These are phyloP conservation scores for Acanthamoeba quina DNA, from an alignment of 208 protist genomes.

Conservation along the genomic window DNA sequence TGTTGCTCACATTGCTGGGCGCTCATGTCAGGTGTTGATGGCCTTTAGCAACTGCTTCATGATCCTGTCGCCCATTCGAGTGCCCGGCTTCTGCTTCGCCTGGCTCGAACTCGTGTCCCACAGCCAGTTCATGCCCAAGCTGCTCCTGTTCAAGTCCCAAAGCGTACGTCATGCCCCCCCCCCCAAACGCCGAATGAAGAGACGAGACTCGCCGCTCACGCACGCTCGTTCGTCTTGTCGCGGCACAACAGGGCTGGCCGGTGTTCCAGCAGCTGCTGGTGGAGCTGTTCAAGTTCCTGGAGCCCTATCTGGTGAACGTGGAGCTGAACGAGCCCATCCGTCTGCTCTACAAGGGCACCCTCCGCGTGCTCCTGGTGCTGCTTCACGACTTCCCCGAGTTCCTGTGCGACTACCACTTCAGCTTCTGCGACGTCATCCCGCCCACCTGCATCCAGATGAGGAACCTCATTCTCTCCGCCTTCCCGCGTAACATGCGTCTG, in stretches of 20 bases:
- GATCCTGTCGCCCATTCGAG: slow-evolving; percentile 92
- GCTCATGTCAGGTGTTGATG: slow-evolving; percentile 84
- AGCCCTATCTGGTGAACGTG: slow-evolving; percentile 87
- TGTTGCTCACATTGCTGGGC: background rate
- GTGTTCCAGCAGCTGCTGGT: slow-evolving; percentile 90
- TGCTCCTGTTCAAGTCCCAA: slow-evolving; percentile 89
- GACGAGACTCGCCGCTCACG: background rate
- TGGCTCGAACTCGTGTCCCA: slow-evolving; percentile 99
- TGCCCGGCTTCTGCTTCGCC: slow-evolving; percentile 98
- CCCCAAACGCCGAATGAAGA: background rate
- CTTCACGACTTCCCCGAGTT: slow-evolving; percentile 99
- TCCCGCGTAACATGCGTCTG: slow-evolving; percentile 96
- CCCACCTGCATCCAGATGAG: slow-evolving; percentile 97
- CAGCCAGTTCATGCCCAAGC: slow-evolving; percentile 97
- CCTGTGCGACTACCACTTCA: slow-evolving; percentile 98
- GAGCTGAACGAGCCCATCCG: slow-evolving; percentile 89
- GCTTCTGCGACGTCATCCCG: slow-evolving; percentile 88
- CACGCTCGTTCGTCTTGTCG: background rate
- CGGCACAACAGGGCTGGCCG: slow-evolving; percentile 85
- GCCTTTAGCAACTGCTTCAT: slow-evolving; percentile 94
- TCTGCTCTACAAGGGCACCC: slow-evolving; percentile 92
- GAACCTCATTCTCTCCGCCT: slow-evolving; percentile 98
- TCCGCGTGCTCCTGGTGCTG: slow-evolving; percentile 96
- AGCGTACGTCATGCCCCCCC: slow-evolving; percentile 40
- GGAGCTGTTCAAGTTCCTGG: slow-evolving; percentile 91